These are phyloP conservation scores for Penicillium turbatum DNA, from an alignment of 495 filamentous ascomycete species.

Conservation along the genomic window DNA sequence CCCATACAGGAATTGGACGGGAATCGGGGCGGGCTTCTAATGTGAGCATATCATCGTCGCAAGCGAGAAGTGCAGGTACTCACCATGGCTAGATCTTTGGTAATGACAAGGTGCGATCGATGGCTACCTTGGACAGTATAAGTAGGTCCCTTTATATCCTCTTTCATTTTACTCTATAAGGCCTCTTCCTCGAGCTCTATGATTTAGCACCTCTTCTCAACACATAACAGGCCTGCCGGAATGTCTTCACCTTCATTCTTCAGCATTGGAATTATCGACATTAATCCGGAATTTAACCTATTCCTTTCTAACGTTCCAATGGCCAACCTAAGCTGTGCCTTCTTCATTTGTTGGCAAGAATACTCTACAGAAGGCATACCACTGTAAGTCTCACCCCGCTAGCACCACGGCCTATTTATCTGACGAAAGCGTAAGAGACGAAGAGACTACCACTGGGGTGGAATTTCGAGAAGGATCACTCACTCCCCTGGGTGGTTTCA, in stretches of 20 bases:
- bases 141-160: not conserved
- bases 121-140: not conserved
- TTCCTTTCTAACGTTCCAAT: not conserved
- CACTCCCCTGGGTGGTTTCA: not conserved
- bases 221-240: not conserved
- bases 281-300: not conserved
- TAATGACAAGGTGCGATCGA: not conserved
- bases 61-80: not conserved
- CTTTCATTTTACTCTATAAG: not conserved
- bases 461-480: not conserved
- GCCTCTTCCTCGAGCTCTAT: not conserved
- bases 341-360: conserved; percentile 2
- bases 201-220: not conserved
- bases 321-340: not conserved
- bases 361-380: not conserved
- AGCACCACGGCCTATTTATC: not conserved
- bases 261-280: not conserved
- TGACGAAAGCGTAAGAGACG: not conserved
- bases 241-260: not conserved
- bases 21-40: conserved; percentile 1
- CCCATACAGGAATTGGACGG: not conserved
- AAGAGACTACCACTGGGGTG: conserved; percentile 1
- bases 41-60: not conserved
- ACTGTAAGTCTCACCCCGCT: not conserved
- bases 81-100: not conserved